These are phyloP conservation scores for Manihot esculenta DNA, from an alignment of 441 rosid genomes.

Conservation along the genomic window DNA sequence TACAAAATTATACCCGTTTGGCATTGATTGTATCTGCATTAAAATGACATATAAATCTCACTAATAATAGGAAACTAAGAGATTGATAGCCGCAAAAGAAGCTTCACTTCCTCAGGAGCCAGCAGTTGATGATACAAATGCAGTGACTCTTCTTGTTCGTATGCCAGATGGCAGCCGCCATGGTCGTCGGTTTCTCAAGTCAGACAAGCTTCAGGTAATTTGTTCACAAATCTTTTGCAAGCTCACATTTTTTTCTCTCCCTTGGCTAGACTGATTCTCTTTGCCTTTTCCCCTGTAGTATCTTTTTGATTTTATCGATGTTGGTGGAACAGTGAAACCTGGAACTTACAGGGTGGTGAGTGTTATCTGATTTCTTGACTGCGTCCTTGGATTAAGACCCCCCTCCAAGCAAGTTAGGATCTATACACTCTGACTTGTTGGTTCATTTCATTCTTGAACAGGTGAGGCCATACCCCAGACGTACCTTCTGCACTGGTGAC, in stretches of 20 bases:
- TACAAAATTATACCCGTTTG: background rate
- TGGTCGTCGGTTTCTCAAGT: slow-evolving; percentile 71
- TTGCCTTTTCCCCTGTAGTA: slow-evolving; percentile 36
- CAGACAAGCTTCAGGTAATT: slow-evolving; percentile 76
- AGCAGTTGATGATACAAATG: slow-evolving; percentile 48
- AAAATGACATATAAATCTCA: background rate
- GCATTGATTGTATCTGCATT: background rate
- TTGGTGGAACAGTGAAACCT: slow-evolving; percentile 56
- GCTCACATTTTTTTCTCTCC: background rate
- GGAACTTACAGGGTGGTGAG: slow-evolving; percentile 78
- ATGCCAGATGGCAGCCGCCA: slow-evolving; percentile 85
- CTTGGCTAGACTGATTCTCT: slow-evolving; percentile 26
- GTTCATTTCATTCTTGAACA: slow-evolving; percentile 37
- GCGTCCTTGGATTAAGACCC: background rate
- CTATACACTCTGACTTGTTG: background rate
- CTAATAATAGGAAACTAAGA: slow-evolving; percentile 42
- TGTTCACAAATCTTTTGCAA: slow-evolving; percentile 10
- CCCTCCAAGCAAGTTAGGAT: background rate
- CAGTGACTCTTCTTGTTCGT: slow-evolving; percentile 57
- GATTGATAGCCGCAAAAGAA: slow-evolving; percentile 36
- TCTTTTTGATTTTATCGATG: slow-evolving; percentile 75
- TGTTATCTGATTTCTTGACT: slow-evolving; percentile 9
- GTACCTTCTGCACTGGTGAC: slow-evolving; percentile 45
- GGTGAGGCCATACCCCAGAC: slow-evolving; percentile 78
- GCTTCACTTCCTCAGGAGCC: slow-evolving; percentile 65